Evolutionary conservation across 2,329 filamentous ascomycete species (phyloP).

Genomic region (Xylaria sp.): DNA sequence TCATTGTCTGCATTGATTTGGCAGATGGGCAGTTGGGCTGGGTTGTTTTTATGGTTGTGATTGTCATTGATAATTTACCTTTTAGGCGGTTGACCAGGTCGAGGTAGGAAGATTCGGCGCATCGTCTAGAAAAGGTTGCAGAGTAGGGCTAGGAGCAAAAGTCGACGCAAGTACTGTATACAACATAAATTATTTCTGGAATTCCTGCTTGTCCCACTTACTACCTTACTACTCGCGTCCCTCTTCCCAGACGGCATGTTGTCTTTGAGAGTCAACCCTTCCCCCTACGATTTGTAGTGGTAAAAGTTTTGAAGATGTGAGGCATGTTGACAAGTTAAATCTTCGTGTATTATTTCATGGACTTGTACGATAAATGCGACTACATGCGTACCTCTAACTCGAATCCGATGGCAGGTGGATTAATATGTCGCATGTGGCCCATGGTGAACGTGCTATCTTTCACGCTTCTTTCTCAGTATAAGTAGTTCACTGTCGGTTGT

Average conservation of each 20-base stretch:
- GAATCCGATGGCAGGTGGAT: not conserved
- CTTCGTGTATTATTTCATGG: not conserved
- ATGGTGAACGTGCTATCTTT: not conserved
- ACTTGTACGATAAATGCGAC: too few relatives aligned
- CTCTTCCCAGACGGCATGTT: not conserved
- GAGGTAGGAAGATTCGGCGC: not conserved
- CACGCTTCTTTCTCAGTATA: not conserved
- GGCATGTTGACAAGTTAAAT: not conserved
- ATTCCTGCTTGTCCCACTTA: not conserved
- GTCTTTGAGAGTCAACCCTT: not conserved
- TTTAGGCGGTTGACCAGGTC: conserved; percentile 11
- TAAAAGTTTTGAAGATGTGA: not conserved
- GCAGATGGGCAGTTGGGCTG: not conserved
- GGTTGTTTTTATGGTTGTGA: not conserved
- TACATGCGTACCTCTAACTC: too few relatives aligned
- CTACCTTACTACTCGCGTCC: not conserved
- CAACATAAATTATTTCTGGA: conserved; percentile 17
- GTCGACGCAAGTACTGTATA: conserved; percentile 20
- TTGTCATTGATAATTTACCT: conserved; percentile 8
- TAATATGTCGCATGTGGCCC: not conserved
- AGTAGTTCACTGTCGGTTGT: not conserved
- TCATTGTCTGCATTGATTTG: conserved; percentile 9
- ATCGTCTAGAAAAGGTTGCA: conserved; percentile 4
- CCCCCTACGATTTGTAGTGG: not conserved
- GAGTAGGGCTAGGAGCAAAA: not conserved